Conservation (phyloP, 2,329 filamentous ascomycete species). For the Chalaropsis ovoidea region DNA sequence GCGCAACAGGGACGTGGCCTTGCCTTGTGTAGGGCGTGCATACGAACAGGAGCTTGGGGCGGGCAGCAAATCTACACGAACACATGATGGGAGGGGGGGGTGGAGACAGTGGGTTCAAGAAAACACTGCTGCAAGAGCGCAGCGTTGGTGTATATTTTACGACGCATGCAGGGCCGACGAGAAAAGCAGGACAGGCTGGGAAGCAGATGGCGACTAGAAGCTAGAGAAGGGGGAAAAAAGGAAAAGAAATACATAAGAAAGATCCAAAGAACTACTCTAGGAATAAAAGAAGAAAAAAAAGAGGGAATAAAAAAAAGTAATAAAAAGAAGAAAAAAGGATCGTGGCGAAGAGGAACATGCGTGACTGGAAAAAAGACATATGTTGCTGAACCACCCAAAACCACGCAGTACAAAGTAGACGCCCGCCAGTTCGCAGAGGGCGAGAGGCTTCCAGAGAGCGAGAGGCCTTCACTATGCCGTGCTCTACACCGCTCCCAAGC, state of each 20-base stretch:
- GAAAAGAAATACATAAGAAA: neutral
- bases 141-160: slow-evolving; percentile 10
- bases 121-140: neutral
- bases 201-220: neutral
- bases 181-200: neutral
- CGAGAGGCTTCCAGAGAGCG: too few species aligned
- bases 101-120: neutral
- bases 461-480: neutral
- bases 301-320: slow-evolving; percentile 14
- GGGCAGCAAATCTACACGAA: neutral
- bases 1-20: neutral
- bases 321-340: slow-evolving; percentile 9
- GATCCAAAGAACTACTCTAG: neutral
- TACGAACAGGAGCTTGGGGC: neutral
- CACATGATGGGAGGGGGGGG: neutral
- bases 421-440: neutral
- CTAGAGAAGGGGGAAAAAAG: neutral
- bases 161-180: neutral
- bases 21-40: neutral
- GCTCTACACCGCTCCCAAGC: neutral
- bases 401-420: neutral
- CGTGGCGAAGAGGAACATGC: slow-evolving; percentile 6
- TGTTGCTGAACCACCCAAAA: slow-evolving; percentile 5
- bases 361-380: neutral
- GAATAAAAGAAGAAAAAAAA: slow-evolving; percentile 3